Evolutionary conservation across 306 rosid species (phyloP), one percentile per base, ranked within the genome.

Genomic region (Cicer pinnatifidum): DNA sequence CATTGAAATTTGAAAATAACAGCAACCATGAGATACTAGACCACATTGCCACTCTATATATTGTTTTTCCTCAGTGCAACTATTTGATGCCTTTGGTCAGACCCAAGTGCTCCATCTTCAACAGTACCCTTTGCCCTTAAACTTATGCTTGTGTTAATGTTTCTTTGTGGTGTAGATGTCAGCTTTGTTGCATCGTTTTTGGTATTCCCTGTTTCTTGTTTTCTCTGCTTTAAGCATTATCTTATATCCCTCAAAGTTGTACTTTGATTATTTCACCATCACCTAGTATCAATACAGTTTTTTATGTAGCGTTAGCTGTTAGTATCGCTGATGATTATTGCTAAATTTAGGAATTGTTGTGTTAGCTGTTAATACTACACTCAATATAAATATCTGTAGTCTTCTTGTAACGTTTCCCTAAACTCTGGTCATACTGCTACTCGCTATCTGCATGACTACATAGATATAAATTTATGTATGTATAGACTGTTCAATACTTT

Each of bases 191-290:
- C 23, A 16, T 39, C 35, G 8, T 63, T 63, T 37, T 9, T 63
- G 9, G 41, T 62, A 17, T 62, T 62, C 68, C 10, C 17, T 63
- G 28, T 39, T 13, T 15, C 69, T 38, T 63, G 69, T 63, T 39
- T 50, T 50, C 15, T 62, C 23, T 62, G 28, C 47, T 62, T 62
- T 63, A 9, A 28, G 35, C 35, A 28, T 28, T 28, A 28, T 28
- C 35, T 3, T 28, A 28, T 28, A 28, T 28, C 35, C 35, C 35
- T 28, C 35, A 28, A 28, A 28, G 35, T 28, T 28, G 4, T 28
- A 28, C 35, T 28, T 28, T 28, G 35, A 28, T 28, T 28, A 28
- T 28, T 28, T 28, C 35, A 28, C 35, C 5, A 28, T 28, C 35
- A 28, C 5, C 35, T 28, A 28, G 33, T 28, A 28, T 28, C 33